Conservation (phyloP, 768 basidiomycete species). For the Podaxis carcinomalis region DNA sequence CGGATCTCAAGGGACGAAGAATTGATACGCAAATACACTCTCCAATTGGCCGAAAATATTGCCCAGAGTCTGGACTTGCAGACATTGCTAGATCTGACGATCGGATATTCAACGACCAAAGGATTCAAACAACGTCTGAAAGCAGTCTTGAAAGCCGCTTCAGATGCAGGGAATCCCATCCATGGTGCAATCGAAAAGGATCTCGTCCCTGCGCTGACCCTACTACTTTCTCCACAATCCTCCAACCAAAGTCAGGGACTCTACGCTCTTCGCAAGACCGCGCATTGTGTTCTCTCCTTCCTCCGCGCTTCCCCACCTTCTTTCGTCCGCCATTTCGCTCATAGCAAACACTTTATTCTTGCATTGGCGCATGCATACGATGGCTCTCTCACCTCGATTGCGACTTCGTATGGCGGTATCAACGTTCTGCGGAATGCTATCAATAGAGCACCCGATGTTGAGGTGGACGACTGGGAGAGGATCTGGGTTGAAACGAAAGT, state of each 20-base stretch:
- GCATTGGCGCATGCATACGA: slow-evolving; percentile 61
- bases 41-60: slow-evolving; percentile 56
- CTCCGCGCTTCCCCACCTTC: slow-evolving; percentile 42
- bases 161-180: slow-evolving; percentile 28
- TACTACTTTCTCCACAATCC: slow-evolving; percentile 36
- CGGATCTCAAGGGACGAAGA: slow-evolving; percentile 34
- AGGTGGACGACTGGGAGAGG: slow-evolving; percentile 62
- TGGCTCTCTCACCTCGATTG: slow-evolving; percentile 47
- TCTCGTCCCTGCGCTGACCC: slow-evolving; percentile 54
- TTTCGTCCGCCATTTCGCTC: slow-evolving; percentile 48
- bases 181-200: slow-evolving; percentile 33
- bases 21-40: slow-evolving; percentile 40
- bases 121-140: slow-evolving; percentile 33
- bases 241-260: slow-evolving; percentile 40
- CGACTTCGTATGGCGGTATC: slow-evolving; percentile 59
- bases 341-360: slow-evolving; percentile 46
- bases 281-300: slow-evolving; percentile 52
- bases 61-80: slow-evolving; percentile 46
- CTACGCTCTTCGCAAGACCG: slow-evolving; percentile 60
- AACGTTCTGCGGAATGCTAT: slow-evolving; percentile 24
- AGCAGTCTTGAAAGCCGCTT: slow-evolving; percentile 37
- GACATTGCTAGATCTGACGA: slow-evolving; percentile 58
- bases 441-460: slow-evolving; percentile 18
- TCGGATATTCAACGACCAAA: slow-evolving; percentile 47
- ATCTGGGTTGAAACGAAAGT: slow-evolving; percentile 75